Evolutionary conservation across 176 grass and related monocot species (phyloP).

Genomic region (Musa schizocarpa): DNA sequence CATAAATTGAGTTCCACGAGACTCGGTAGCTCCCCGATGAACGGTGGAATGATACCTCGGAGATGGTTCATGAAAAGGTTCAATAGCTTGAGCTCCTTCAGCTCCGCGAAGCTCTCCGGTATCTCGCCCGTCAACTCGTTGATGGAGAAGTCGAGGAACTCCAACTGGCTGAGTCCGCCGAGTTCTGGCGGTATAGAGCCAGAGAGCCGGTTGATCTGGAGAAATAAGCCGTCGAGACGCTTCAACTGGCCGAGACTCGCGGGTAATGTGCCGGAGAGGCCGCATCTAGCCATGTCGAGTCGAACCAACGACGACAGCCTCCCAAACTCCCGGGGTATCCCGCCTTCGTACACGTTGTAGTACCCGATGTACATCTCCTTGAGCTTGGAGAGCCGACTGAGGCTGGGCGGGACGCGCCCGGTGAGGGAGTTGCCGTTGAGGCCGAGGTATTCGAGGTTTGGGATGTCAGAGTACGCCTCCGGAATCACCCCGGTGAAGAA

Average conservation of each 20-base stretch:
- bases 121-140: slow-evolving; percentile 80
- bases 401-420: slow-evolving; percentile 32
- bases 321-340: slow-evolving; percentile 53
- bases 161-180: slow-evolving; percentile 26
- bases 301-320: slow-evolving; percentile 32
- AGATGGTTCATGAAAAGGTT: slow-evolving; percentile 73
- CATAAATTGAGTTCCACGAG: slow-evolving; percentile 66
- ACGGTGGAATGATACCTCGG: slow-evolving; percentile 38
- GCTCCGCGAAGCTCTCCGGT: slow-evolving; percentile 28
- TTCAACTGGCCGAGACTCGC: slow-evolving; percentile 35
- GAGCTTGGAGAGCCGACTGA: slow-evolving; percentile 22
- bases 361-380: slow-evolving; percentile 61
- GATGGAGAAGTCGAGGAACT: slow-evolving; percentile 62
- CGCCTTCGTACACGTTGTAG: slow-evolving; percentile 61
- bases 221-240: slow-evolving; percentile 55
- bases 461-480: slow-evolving; percentile 29
- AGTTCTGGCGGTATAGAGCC: slow-evolving; percentile 47
- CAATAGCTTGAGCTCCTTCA: slow-evolving; percentile 40
- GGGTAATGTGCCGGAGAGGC: slow-evolving; percentile 54
- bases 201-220: slow-evolving; percentile 45
- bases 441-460: slow-evolving; percentile 52
- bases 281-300: slow-evolving; percentile 67
- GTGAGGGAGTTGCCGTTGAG: slow-evolving; percentile 68
- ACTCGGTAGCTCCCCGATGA: slow-evolving; percentile 33
- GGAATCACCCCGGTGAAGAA: slow-evolving; percentile 75